Evolutionary conservation across 257 asterid genomes (phyloP).

Genomic region (Solanum arcanum): DNA sequence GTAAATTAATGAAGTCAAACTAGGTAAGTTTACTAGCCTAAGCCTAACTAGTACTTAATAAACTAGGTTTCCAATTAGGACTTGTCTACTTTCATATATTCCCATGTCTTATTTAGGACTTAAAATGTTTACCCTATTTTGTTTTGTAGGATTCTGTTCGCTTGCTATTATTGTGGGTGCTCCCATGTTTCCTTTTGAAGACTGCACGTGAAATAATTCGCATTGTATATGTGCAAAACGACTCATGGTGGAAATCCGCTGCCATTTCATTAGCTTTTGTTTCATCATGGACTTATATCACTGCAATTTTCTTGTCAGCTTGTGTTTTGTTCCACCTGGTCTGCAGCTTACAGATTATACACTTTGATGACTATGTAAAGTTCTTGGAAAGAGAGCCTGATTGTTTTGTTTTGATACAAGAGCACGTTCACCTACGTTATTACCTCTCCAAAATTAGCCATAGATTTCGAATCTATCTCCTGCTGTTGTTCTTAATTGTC

Average conservation of each 20-base stretch:
- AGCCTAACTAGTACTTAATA: neutral
- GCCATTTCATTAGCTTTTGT: constrained; percentile 37
- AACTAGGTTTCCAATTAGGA: neutral
- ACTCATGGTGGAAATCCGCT: constrained; percentile 58
- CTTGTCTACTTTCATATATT: neutral
- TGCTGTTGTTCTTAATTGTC: constrained; percentile 61
- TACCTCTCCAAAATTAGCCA: constrained; percentile 84
- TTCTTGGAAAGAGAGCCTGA: constrained; percentile 61
- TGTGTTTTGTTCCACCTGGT: constrained; percentile 59
- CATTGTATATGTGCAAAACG: constrained; percentile 40
- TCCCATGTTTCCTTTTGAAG: constrained; percentile 56
- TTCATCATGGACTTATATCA: constrained; percentile 54
- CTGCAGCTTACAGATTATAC: constrained; percentile 70
- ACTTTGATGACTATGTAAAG: constrained; percentile 72
- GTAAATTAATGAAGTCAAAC: neutral
- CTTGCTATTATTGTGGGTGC: constrained; percentile 42
- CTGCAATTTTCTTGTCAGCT: constrained; percentile 42
- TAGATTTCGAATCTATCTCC: constrained; percentile 70
- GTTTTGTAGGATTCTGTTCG: constrained; percentile 55
- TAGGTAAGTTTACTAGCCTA: neutral
- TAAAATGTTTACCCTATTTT: neutral
- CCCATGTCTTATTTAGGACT: neutral
- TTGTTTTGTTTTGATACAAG: constrained; percentile 43
- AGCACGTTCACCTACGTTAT: constrained; percentile 56
- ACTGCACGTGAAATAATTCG: constrained; percentile 57